Percentiles rank a stretch among this genome's conserved stretches.
These are phyloP conservation scores for Colletotrichum orchidophilum DNA, from an alignment of 2,329 filamentous ascomycete genomes.

Conservation along the genomic window DNA sequence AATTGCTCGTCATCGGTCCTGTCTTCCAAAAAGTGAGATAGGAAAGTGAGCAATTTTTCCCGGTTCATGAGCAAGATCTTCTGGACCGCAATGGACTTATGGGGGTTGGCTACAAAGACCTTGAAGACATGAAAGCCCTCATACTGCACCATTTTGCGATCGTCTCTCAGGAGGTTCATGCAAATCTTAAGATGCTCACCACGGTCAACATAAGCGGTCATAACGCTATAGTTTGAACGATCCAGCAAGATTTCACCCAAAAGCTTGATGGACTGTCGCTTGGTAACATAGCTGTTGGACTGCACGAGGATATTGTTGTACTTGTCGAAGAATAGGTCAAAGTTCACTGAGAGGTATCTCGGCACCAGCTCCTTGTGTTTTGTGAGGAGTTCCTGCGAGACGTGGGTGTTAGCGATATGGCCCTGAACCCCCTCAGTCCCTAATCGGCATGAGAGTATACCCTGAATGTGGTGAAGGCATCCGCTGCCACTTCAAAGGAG, in stretches of 20 bases:
- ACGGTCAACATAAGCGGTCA: slow-evolving; percentile 96
- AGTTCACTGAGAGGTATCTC: slow-evolving; percentile 87
- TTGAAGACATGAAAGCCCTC: slow-evolving; percentile 99
- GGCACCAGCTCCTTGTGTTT: slow-evolving; percentile 93
- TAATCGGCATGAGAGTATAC: slow-evolving; percentile 59
- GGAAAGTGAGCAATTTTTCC: slow-evolving; percentile 87
- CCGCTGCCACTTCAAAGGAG: slow-evolving; percentile 94
- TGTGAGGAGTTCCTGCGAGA: slow-evolving; percentile 82
- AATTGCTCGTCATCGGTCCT: slow-evolving; percentile 98
- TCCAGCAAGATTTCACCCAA: slow-evolving; percentile 95
- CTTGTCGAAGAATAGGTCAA: slow-evolving; percentile 89
- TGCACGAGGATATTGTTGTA: slow-evolving; percentile 91
- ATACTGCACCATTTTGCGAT: slow-evolving; percentile 99
- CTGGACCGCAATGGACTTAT: slow-evolving; percentile 96
- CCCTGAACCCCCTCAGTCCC: neutral
- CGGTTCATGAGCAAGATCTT: slow-evolving; percentile 97
- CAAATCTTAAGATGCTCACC: slow-evolving; percentile 97
- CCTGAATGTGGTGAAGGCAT: slow-evolving; percentile 97
- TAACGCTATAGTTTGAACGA: slow-evolving; percentile 95
- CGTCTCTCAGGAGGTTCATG: slow-evolving; percentile 96
- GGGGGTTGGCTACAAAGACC: slow-evolving; percentile 98
- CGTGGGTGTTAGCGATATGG: slow-evolving; percentile 8
- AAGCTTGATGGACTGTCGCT: slow-evolving; percentile 96
- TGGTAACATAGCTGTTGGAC: slow-evolving; percentile 96
- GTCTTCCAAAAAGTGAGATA: slow-evolving; percentile 92